Base-by-base conservation (phyloP, 495 filamentous ascomycete genomes). In the Aspergillus ellipticus region DNA sequence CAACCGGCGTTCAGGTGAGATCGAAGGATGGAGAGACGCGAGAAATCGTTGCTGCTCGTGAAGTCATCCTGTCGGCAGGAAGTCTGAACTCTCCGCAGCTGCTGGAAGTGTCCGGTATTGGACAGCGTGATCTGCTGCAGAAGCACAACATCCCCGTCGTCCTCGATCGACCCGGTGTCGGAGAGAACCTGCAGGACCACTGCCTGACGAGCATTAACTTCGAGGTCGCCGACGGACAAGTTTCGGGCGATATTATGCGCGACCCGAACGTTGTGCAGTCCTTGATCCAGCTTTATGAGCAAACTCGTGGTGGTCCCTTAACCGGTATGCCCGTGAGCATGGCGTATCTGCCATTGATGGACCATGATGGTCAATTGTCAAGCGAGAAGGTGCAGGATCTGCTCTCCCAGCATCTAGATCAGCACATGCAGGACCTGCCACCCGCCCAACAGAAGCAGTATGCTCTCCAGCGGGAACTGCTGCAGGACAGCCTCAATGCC, bases 1-100 rank as follows among this genome's bases (percentile, higher is more conserved):
- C 56, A 31, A 61, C 55, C 55, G 60, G 74, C 71, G 68, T 79
- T 11, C 61, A 72, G 35, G 68, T 77, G 31, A 61, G 10, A 55
- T 39, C 4, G 57, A 54, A 28, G 39, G 59, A 9, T 64, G 64
- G 7, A 65, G 61, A 28, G 46, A 47, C 0, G 48, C 41, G 35
- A 61, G 39, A 24, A 19, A 31, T 64, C 21, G 21, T 52, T 1
- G 61, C 63, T 6, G 50, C 31, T 10, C 60, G 57, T 21, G 83
- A 86, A 54, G 67, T 84, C 19, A 76, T 86, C 26, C 33, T 85
- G 4, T 75, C 77, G 0, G 80, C 80, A 0, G 83, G 83, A 0
- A 67, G 64, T 6, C 61, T 84, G 17, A 73, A 80, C 29, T 79
- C 79, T 3, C 78, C 82, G 0, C 79, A 84, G 58, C 39, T 84